Evolutionary conservation across 2,329 filamentous ascomycete genomes (phyloP).

Genomic region (Pseudovirgaria hyperparasitica): DNA sequence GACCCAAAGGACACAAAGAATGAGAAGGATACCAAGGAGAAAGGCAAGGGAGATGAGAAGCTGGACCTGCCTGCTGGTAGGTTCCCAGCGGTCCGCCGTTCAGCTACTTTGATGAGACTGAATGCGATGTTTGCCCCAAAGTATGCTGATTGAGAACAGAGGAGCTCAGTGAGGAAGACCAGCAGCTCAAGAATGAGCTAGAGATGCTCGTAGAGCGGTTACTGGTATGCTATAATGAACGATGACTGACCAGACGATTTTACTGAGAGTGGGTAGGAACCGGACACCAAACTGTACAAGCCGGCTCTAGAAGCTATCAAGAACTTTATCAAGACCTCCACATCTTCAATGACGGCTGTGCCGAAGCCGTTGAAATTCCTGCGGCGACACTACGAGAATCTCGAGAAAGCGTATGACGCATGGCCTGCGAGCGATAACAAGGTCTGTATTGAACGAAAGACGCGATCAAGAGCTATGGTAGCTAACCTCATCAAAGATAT

Average conservation of each 20-base stretch:
- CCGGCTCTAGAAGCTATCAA: conserved; percentile 92
- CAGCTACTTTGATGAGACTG: no score
- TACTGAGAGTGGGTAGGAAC: conserved; percentile 64
- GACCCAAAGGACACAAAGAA: conserved; percentile 48
- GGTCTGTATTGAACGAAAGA: conserved; percentile 30
- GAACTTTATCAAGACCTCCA: conserved; percentile 96
- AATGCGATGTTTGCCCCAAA: conserved; percentile 21
- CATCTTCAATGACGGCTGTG: conserved; percentile 97
- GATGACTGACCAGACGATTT: conserved; percentile 1
- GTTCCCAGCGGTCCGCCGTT: conserved; percentile 12
- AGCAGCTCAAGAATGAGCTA: conserved; percentile 94
- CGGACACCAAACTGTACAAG: conserved; percentile 78
- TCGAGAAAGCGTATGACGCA: conserved; percentile 77
- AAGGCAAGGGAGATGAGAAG: conserved; percentile 64
- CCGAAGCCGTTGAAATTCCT: conserved; percentile 98
- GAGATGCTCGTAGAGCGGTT: conserved; percentile 96
- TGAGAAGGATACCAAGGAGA: conserved; percentile 57
- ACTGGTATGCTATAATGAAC: conserved; percentile 44
- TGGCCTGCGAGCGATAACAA: conserved; percentile 81
- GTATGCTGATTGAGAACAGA: conserved; percentile 38
- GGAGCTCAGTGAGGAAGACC: conserved; percentile 94
- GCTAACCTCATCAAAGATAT: conserved; percentile 34
- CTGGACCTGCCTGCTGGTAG: conserved; percentile 52
- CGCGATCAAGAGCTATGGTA: neutral
- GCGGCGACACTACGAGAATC: conserved; percentile 84